A percentile compares a stretch with the other conserved stretches of the same genome.
Evolutionary conservation across 2,329 filamentous ascomycete genomes (phyloP).

Genomic region (Cercospora sp.): DNA sequence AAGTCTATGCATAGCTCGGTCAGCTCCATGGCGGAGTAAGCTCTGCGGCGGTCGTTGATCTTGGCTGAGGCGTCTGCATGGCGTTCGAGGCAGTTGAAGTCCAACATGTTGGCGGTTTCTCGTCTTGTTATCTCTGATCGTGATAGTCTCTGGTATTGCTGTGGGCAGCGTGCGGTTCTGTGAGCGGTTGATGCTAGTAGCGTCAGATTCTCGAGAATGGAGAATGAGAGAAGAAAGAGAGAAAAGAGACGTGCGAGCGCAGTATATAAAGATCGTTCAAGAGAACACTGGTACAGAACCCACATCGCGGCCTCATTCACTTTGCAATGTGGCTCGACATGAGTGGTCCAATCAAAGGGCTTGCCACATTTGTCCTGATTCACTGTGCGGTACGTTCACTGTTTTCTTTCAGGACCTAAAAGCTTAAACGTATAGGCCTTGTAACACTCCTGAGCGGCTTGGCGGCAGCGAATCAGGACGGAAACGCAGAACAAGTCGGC

Average conservation of each 20-base stretch:
- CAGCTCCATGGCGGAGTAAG: conserved; percentile 2
- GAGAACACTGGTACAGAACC: not conserved
- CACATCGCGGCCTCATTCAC: not conserved
- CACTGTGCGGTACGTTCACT: not conserved
- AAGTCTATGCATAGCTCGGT: not conserved
- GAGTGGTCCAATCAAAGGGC: not conserved
- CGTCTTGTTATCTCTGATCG: not conserved
- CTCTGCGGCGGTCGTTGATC: not conserved
- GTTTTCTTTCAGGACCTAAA: not conserved
- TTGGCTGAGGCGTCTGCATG: not conserved
- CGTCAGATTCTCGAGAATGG: not conserved
- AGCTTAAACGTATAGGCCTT: not conserved
- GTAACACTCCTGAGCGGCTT: not conserved
- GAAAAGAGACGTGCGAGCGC: not conserved
- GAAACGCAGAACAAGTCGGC: not conserved
- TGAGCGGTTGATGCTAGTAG: not conserved
- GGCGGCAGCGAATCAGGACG: not conserved
- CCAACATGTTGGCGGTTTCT: not conserved
- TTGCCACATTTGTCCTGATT: not conserved
- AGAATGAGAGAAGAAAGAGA: not conserved
- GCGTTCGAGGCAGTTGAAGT: not conserved
- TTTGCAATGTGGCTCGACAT: not conserved
- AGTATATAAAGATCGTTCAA: not conserved
- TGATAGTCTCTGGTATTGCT: not conserved
- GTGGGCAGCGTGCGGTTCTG: not conserved